A percentile compares a stretch with the other conserved stretches of the same genome.
phyloP scores from a whole-genome alignment of 495 filamentous ascomycete genomes.

The Penicillium angulare region DNA sequence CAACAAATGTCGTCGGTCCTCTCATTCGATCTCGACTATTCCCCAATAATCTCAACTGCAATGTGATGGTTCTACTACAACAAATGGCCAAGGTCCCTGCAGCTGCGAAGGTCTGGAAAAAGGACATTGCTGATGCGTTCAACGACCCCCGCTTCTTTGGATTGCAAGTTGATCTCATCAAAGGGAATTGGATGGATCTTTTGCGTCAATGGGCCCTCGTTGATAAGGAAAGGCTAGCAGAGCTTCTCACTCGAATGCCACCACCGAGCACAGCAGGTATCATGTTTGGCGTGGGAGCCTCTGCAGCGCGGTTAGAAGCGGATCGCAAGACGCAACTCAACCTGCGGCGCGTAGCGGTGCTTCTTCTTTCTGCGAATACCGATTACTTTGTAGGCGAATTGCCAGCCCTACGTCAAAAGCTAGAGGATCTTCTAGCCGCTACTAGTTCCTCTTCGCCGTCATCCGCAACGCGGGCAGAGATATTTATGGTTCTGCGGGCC shows the following conservation, averaged over 20 bases:
- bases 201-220: constrained; percentile 76
- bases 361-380: constrained; percentile 68
- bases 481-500: constrained; percentile 85
- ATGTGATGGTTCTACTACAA: constrained; percentile 69
- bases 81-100: constrained; percentile 73
- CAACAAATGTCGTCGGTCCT: constrained; percentile 77
- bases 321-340: constrained; percentile 92
- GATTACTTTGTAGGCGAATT: constrained; percentile 82
- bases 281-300: constrained; percentile 95
- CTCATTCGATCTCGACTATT: constrained; percentile 82
- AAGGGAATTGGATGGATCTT: constrained; percentile 76
- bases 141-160: constrained; percentile 84
- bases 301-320: constrained; percentile 88
- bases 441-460: constrained; percentile 89
- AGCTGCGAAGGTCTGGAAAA: constrained; percentile 88
- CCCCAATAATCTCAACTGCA: constrained; percentile 77
- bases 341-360: constrained; percentile 74
- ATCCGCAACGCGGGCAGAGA: constrained; percentile 80
- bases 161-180: constrained; percentile 60
- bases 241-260: constrained; percentile 73
- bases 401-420: constrained; percentile 70
- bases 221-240: constrained; percentile 86
- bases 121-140: constrained; percentile 87
- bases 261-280: constrained; percentile 93
- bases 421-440: constrained; percentile 83